Evolutionary conservation across 2,329 filamentous ascomycete species (phyloP).

Genomic region (Pseudogymnoascus sp.): DNA sequence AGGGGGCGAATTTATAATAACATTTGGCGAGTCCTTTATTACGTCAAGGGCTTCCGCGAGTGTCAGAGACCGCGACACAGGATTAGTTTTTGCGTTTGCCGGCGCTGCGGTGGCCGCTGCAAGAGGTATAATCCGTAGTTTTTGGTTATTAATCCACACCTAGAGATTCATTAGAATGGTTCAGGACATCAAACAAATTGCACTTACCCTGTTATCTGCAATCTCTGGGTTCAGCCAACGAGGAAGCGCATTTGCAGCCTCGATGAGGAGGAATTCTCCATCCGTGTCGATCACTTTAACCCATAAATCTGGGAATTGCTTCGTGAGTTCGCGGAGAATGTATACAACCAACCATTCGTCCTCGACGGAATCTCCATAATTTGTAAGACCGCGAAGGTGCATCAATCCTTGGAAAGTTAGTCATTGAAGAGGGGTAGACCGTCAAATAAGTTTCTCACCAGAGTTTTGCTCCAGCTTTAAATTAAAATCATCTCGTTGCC

Average conservation of each 20-base stretch:
- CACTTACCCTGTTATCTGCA: constrained; percentile 62
- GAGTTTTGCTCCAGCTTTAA: constrained; percentile 53
- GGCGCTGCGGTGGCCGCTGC: constrained; percentile 29
- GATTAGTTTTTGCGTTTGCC: constrained; percentile 30
- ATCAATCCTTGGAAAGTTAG: constrained; percentile 35
- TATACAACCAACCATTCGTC: constrained; percentile 98
- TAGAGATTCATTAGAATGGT: constrained; percentile 23
- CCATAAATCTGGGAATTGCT: constrained; percentile 66
- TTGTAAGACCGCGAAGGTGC: constrained; percentile 69
- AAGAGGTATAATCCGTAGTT: constrained; percentile 64
- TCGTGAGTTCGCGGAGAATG: constrained; percentile 73
- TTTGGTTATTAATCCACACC: constrained; percentile 79
- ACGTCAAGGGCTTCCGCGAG: constrained; percentile 56
- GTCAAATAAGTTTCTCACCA: constrained; percentile 37
- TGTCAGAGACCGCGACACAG: constrained; percentile 41
- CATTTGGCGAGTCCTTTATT: constrained; percentile 47
- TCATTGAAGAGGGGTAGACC: background rate
- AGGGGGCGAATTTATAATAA: constrained; percentile 61
- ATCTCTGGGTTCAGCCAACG: constrained; percentile 89
- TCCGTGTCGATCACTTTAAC: constrained; percentile 77
- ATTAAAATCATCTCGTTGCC: constrained; percentile 81
- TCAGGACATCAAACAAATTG: background rate
- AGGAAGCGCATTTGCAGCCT: constrained; percentile 81
- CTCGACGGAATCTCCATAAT: constrained; percentile 89
- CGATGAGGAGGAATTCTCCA: constrained; percentile 90